phyloP scores from a whole-genome alignment of 2,329 filamentous ascomycete genomes.

The Fusarium pseudoanthophilum region DNA sequence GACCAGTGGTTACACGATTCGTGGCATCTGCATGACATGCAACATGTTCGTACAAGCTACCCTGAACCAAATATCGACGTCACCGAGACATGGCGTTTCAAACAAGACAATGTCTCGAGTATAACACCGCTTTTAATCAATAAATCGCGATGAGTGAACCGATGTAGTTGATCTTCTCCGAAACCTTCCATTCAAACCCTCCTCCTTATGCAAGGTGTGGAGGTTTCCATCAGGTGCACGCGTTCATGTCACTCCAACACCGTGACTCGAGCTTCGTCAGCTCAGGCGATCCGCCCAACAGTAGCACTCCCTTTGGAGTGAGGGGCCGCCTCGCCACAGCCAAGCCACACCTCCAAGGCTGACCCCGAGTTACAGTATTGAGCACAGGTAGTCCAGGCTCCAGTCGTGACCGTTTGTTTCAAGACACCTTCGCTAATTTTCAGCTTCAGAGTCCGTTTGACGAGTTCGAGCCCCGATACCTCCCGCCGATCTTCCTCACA shows the following conservation, averaged over 20 bases:
- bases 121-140: not conserved
- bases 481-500: not conserved
- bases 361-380: constrained; percentile 42
- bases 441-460: constrained; percentile 17
- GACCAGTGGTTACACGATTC: not conserved
- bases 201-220: not conserved
- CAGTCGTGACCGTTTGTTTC: constrained; percentile 38
- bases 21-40: not conserved
- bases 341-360: constrained; percentile 48
- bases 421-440: constrained; percentile 39
- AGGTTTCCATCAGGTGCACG: constrained; percentile 19
- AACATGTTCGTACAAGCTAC: not conserved
- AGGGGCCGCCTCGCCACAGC: constrained; percentile 35
- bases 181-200: not conserved
- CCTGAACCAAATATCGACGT: constrained; percentile 23
- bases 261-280: constrained; percentile 37
- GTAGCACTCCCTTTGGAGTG: constrained; percentile 7
- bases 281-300: constrained; percentile 15
- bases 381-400: constrained; percentile 45
- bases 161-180: not conserved
- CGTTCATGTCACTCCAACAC: constrained; percentile 35
- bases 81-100: constrained; percentile 17
- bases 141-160: not conserved
- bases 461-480: not conserved
- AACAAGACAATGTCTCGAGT: constrained; percentile 3